phyloP scores from a whole-genome alignment of 805 yeast species.

The Candida nanaspora region DNA sequence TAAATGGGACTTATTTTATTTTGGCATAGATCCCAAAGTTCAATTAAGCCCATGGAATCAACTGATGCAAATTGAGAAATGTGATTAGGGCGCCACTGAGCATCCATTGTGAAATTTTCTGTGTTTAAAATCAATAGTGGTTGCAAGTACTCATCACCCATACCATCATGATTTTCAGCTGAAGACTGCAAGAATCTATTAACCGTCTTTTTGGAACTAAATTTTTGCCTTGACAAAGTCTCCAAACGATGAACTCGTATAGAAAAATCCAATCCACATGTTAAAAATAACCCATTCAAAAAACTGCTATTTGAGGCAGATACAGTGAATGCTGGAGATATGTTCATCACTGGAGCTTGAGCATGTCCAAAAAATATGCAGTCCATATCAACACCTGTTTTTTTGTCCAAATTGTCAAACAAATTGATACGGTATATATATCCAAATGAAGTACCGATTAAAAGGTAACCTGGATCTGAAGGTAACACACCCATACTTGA shows the following conservation, averaged over 20 bases:
- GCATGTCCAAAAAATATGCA: constrained; percentile 21
- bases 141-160: neutral
- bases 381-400: constrained; percentile 16
- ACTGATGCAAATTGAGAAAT: constrained; percentile 27
- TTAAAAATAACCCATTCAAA: constrained; percentile 10
- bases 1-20: constrained; percentile 16
- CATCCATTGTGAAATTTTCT: constrained; percentile 27
- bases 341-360: constrained; percentile 25
- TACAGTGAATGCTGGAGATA: constrained; percentile 7
- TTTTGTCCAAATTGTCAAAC: constrained; percentile 20
- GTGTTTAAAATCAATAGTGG: constrained; percentile 12
- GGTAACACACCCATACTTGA: constrained; percentile 9
- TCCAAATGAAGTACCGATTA: constrained; percentile 32
- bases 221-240: neutral
- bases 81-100: constrained; percentile 27
- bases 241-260: constrained; percentile 14
- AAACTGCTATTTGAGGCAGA: neutral
- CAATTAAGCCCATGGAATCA: constrained; percentile 24
- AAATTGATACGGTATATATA: constrained; percentile 24
- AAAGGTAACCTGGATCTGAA: constrained; percentile 21
- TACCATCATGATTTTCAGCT: too few species aligned
- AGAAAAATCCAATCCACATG: constrained; percentile 29
- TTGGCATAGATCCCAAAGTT: constrained; percentile 30
- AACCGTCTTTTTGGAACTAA: too few species aligned
- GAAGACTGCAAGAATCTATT: too few species aligned